phyloP scores from a whole-genome alignment of 2,329 filamentous ascomycete genomes.

The Pseudofabraea citricarpa region DNA sequence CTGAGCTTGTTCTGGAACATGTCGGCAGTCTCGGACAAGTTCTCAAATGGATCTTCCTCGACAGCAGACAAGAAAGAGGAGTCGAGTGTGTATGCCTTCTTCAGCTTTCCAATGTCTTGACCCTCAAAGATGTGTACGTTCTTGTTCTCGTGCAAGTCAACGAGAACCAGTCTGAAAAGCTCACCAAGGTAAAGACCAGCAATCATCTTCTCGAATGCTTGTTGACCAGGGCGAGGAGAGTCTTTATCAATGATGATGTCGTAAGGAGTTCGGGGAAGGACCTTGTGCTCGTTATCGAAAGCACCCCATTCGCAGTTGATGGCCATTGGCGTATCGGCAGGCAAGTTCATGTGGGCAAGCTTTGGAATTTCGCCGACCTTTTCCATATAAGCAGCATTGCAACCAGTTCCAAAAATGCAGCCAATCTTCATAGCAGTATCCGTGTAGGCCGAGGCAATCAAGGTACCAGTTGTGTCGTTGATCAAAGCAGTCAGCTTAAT shows the following conservation, averaged over 20 bases:
- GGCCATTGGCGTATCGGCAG: conserved; percentile 78
- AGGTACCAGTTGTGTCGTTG: conserved; percentile 95
- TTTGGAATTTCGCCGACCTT: conserved; percentile 87
- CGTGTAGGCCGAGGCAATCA: conserved; percentile 97
- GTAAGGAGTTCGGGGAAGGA: conserved; percentile 80
- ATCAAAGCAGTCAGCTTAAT: conserved; percentile 92
- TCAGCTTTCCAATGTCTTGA: conserved; percentile 75
- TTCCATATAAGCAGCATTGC: conserved; percentile 98
- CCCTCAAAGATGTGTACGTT: conserved; percentile 72
- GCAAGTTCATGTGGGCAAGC: conserved; percentile 84
- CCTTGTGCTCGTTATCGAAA: conserved; percentile 89
- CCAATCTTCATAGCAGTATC: conserved; percentile 89
- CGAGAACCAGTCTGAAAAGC: conserved; percentile 82
- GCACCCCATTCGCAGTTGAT: conserved; percentile 99
- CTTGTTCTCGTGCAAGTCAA: conserved; percentile 79
- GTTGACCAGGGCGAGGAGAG: conserved; percentile 87
- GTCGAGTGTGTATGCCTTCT: conserved; percentile 85
- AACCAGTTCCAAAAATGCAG: conserved; percentile 97
- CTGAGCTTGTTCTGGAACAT: conserved; percentile 73
- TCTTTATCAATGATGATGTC: conserved; percentile 85
- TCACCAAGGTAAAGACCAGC: conserved; percentile 92
- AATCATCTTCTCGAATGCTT: conserved; percentile 98
- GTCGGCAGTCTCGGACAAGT: conserved; percentile 82
- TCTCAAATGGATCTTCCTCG: conserved; percentile 96
- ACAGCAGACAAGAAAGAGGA: conserved; percentile 90